Evolutionary conservation across 345 rosid species (phyloP).

Genomic region (Aquilaria yunnanensis): DNA sequence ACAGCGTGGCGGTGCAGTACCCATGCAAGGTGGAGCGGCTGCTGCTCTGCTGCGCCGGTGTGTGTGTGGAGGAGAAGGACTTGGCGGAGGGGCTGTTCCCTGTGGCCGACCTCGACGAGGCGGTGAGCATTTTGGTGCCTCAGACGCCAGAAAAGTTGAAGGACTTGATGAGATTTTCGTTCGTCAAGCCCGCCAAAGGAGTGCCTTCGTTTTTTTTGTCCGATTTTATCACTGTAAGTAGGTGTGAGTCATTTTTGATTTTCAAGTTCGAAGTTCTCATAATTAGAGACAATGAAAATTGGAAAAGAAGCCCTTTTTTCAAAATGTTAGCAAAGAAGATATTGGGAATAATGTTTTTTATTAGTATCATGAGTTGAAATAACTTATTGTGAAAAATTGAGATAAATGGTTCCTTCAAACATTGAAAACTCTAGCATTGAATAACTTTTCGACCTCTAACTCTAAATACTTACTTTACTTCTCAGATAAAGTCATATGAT

Average conservation of each 20-base stretch:
- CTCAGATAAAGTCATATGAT: too few species aligned
- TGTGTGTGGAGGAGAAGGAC: slow-evolving; percentile 22
- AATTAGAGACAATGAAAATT: too few species aligned
- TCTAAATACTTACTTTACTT: too few species aligned
- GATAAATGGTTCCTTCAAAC: too few species aligned
- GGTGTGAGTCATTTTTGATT: not conserved
- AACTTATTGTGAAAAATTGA: too few species aligned
- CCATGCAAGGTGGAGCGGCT: slow-evolving; percentile 17
- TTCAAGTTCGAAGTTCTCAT: not conserved
- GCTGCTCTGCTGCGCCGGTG: slow-evolving; percentile 20
- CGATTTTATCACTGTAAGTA: not conserved
- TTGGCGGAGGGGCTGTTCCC: slow-evolving; percentile 15
- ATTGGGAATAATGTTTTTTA: not conserved
- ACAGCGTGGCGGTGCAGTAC: slow-evolving; percentile 19
- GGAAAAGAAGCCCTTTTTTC: too few species aligned
- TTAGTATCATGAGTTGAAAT: not conserved
- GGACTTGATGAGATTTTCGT: slow-evolving; percentile 4
- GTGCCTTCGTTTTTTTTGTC: slow-evolving; percentile 4
- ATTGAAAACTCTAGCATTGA: too few species aligned
- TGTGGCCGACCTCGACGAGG: slow-evolving; percentile 16
- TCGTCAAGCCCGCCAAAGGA: slow-evolving; percentile 13
- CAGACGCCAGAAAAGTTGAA: slow-evolving; percentile 19
- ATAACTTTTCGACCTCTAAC: too few species aligned
- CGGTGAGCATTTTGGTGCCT: slow-evolving; percentile 17
- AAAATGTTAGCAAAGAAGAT: not conserved